Conservation (phyloP, 1,284 basidiomycete genomes). For the Neolentinus lepideus region DNA sequence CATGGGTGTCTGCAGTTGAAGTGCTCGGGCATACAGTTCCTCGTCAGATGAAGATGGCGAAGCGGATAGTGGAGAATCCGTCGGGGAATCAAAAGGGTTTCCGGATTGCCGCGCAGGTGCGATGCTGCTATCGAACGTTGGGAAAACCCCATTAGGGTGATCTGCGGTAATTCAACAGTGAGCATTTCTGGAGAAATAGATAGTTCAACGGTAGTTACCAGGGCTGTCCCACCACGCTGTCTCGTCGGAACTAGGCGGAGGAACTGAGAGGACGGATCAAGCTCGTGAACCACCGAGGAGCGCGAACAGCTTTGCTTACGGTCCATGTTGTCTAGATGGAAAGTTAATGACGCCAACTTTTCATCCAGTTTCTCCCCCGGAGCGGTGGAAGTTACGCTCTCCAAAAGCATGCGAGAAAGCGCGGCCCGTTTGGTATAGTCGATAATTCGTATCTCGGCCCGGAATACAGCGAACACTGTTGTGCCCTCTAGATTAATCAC, state of each 20-base stretch:
- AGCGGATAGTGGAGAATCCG: constrained; percentile 54
- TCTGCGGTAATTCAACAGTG: constrained; percentile 29
- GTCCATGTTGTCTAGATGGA: constrained; percentile 30
- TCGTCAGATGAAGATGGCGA: constrained; percentile 79
- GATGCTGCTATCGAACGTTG: constrained; percentile 33
- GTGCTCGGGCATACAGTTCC: constrained; percentile 67
- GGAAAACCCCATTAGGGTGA: constrained; percentile 55
- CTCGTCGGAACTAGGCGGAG: constrained; percentile 72
- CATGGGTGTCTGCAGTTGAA: constrained; percentile 57
- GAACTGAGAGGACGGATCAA: constrained; percentile 37
- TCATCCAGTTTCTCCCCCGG: constrained; percentile 67
- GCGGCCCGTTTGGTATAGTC: constrained; percentile 70
- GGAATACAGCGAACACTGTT: constrained; percentile 81
- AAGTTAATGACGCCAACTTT: constrained; percentile 47
- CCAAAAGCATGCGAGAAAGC: constrained; percentile 64
- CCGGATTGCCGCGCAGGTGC: constrained; percentile 25
- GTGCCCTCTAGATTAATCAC: background rate
- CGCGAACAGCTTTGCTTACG: constrained; percentile 24
- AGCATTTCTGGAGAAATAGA: constrained; percentile 4
- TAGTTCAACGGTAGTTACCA: constrained; percentile 30
- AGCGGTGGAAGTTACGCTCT: constrained; percentile 49
- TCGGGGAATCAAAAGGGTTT: constrained; percentile 68
- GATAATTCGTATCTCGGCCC: constrained; percentile 70
- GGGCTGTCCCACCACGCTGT: constrained; percentile 69
- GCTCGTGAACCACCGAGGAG: background rate